These are phyloP conservation scores for Colletotrichum higginsianum DNA, from an alignment of 2,329 filamentous ascomycete species.

Conservation along the genomic window DNA sequence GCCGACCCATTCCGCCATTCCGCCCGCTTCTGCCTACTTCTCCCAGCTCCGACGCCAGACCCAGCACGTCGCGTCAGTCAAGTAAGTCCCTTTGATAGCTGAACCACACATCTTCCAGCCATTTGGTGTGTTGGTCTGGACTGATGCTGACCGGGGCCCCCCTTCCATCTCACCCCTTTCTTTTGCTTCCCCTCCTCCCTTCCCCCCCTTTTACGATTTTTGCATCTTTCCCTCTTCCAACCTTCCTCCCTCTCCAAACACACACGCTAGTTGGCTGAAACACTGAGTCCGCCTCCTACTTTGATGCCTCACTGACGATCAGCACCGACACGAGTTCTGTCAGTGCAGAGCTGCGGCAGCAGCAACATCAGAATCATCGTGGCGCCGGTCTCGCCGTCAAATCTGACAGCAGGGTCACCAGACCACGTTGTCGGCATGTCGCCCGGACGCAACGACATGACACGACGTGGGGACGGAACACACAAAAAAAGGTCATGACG, in stretches of 20 bases:
- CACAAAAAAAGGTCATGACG: conserved; percentile 7
- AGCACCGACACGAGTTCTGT: conserved; percentile 33
- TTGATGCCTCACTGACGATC: conserved; percentile 41
- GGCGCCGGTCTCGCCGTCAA: conserved; percentile 37
- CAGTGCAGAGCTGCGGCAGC: conserved; percentile 32
- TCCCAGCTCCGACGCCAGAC: conserved; percentile 3
- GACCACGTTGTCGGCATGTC: conserved; percentile 29
- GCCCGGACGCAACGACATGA: conserved; percentile 36
- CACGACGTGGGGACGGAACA: conserved; percentile 17
- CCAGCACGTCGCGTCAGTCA: conserved; percentile 20
- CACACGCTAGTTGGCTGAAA: conserved; percentile 43
- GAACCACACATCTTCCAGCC: conserved; percentile 27
- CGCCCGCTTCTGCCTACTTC: conserved; percentile 33
- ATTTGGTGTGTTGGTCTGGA: conserved; percentile 31
- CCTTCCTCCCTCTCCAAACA: conserved; percentile 35
- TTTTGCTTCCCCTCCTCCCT: conserved; percentile 6
- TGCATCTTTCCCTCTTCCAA: conserved; percentile 24
- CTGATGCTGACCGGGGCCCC: conserved; percentile 20
- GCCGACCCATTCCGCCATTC: conserved; percentile 33
- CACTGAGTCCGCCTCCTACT: conserved; percentile 42
- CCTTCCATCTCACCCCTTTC: conserved; percentile 14
- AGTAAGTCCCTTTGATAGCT: conserved; percentile 28
- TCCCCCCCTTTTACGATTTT: conserved; percentile 25
- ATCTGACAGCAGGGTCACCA: conserved; percentile 37
- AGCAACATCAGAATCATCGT: neutral